Percentiles rank a stretch among this genome's conserved stretches.
Evolutionary conservation across 2,329 filamentous ascomycete species (phyloP).

Genomic region (Xylariales sp.): DNA sequence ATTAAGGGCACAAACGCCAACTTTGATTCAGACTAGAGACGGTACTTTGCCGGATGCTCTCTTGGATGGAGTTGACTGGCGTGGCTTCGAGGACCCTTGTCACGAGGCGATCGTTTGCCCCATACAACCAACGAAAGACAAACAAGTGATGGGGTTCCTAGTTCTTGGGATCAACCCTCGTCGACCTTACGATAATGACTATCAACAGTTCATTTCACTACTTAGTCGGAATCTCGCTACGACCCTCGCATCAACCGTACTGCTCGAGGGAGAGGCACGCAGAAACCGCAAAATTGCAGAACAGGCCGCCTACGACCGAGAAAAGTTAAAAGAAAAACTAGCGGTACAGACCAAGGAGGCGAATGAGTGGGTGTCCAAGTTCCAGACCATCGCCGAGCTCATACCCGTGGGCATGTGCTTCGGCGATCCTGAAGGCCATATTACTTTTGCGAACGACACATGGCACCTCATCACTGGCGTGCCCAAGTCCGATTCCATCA

Average conservation of each 20-base stretch:
- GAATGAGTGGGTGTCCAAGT: slow-evolving; percentile 56
- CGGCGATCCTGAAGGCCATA: slow-evolving; percentile 56
- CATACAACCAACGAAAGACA: slow-evolving; percentile 61
- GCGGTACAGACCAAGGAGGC: slow-evolving; percentile 49
- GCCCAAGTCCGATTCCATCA: slow-evolving; percentile 26
- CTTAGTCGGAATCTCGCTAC: slow-evolving; percentile 56
- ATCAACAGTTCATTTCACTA: slow-evolving; percentile 59
- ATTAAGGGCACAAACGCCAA: slow-evolving; percentile 30
- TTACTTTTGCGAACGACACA: slow-evolving; percentile 68
- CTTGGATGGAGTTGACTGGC: slow-evolving; percentile 54
- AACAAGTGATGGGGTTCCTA: slow-evolving; percentile 62
- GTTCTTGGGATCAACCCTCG: slow-evolving; percentile 67
- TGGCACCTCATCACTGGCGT: slow-evolving; percentile 52
- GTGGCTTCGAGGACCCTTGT: slow-evolving; percentile 62
- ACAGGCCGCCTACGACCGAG: slow-evolving; percentile 63
- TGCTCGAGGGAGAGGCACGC: slow-evolving; percentile 67
- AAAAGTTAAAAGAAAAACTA: slow-evolving; percentile 61
- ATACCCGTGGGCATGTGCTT: slow-evolving; percentile 73
- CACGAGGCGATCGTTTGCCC: slow-evolving; percentile 64
- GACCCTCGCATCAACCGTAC: slow-evolving; percentile 63
- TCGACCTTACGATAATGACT: slow-evolving; percentile 69
- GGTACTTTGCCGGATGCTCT: slow-evolving; percentile 54
- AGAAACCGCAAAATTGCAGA: slow-evolving; percentile 53
- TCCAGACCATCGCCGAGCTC: slow-evolving; percentile 67
- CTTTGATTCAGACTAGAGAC: slow-evolving; percentile 37